Percentiles rank a stretch among this genome's conserved stretches.
Conservation (phyloP, 2,329 filamentous ascomycete genomes). For the Aureobasidium sp. region DNA sequence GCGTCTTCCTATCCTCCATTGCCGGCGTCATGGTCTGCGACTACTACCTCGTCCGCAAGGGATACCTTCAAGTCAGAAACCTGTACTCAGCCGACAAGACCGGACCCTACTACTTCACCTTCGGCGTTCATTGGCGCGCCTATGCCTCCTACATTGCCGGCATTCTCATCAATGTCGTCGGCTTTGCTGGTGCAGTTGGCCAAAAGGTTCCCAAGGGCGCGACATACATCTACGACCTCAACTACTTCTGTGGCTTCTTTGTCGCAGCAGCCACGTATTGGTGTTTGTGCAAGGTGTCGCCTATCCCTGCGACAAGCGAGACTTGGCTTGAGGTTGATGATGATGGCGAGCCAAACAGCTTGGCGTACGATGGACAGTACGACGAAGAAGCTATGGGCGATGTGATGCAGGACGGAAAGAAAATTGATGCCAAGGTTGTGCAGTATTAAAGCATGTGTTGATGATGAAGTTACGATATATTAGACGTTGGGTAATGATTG, state of each 20-base stretch:
- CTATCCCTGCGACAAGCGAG: slow-evolving; percentile 56
- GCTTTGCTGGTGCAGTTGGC: slow-evolving; percentile 78
- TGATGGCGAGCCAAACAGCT: slow-evolving; percentile 12
- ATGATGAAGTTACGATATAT: not conserved
- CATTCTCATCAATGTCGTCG: slow-evolving; percentile 84
- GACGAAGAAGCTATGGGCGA: slow-evolving; percentile 11
- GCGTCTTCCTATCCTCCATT: slow-evolving; percentile 85
- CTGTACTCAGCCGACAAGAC: slow-evolving; percentile 65
- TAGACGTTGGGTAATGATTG: not conserved
- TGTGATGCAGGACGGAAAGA: not conserved
- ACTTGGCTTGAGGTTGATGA: slow-evolving; percentile 74
- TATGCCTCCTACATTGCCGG: slow-evolving; percentile 77
- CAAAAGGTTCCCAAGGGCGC: slow-evolving; percentile 65
- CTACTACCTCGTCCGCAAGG: slow-evolving; percentile 79
- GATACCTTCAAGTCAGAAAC: slow-evolving; percentile 70
- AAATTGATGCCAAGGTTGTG: slow-evolving; percentile 3
- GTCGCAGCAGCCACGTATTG: slow-evolving; percentile 64
- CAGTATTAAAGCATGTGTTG: not conserved
- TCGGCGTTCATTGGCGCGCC: slow-evolving; percentile 73
- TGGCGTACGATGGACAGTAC: slow-evolving; percentile 11
- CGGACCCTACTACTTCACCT: slow-evolving; percentile 66
- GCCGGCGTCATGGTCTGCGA: slow-evolving; percentile 85
- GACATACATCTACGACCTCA: slow-evolving; percentile 80
- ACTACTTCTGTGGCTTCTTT: slow-evolving; percentile 81
- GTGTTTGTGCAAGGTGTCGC: slow-evolving; percentile 58